A percentile compares a stretch with the other conserved stretches of the same genome.
phyloP scores from a whole-genome alignment of 805 yeast species.

The Pachysolen tannophilus region DNA sequence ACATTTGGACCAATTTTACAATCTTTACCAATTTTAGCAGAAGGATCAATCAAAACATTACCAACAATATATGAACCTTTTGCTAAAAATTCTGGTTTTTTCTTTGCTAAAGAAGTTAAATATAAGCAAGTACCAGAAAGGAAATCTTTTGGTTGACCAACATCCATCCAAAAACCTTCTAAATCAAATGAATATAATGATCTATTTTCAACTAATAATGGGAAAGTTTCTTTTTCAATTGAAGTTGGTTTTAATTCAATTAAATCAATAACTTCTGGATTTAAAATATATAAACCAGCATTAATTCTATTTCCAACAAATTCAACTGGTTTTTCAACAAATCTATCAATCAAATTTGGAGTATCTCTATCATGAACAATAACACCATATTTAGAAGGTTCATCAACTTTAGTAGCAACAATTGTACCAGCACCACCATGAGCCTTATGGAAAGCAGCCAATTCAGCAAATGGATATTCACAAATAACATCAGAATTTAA shows the following conservation, averaged over 20 bases:
- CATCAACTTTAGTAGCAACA: constrained; percentile 99
- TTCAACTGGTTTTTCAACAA: constrained; percentile 98
- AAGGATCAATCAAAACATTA: constrained; percentile 88
- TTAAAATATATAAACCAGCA: constrained; percentile 97
- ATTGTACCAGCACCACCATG: constrained; percentile 99
- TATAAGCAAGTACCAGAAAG: constrained; percentile 91
- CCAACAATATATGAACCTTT: constrained; percentile 60
- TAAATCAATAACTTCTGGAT: constrained; percentile 94
- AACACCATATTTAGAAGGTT: constrained; percentile 99
- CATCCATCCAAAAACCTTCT: constrained; percentile 99
- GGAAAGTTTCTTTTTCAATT: constrained; percentile 99
- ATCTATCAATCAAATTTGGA: constrained; percentile 94
- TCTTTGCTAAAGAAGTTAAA: constrained; percentile 80
- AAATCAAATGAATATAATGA: constrained; percentile 90
- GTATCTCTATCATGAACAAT: constrained; percentile 95
- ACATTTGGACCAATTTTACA: constrained; percentile 99
- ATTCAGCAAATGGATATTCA: constrained; percentile 93
- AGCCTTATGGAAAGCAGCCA: constrained; percentile 84
- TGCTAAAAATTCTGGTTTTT: constrained; percentile 61
- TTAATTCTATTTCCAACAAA: constrained; percentile 99
- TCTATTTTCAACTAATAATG: constrained; percentile 82
- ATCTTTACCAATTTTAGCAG: constrained; percentile 86
- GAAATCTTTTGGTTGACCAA: constrained; percentile 99
- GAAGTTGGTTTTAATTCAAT: constrained; percentile 98
- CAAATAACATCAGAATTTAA: constrained; percentile 98